Base-by-base conservation (phyloP, 768 basidiomycete species). In the Calocera cornea region DNA sequence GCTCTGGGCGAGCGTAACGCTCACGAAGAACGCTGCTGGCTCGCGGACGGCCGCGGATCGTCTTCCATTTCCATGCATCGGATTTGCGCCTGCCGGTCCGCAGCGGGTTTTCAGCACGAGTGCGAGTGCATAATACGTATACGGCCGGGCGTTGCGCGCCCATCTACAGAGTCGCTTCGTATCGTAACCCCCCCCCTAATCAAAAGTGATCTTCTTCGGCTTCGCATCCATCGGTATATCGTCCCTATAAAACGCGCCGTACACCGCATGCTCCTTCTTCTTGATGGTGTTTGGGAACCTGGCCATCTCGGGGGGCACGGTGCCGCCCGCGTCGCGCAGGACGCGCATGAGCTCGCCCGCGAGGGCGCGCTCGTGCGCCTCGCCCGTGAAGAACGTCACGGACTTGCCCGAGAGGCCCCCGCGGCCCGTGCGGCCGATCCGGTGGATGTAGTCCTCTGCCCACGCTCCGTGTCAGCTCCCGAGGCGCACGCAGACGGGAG, bases 261-360 rank as follows among this genome's bases (percentile, higher is more conserved):
- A 97, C 44, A 84, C 88, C 22, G 90, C 80, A 73, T 97, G 95
- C 72, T 88, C 85, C 82, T 86, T 92, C 83, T 98, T 98, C 81
- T 95, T 97, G 79, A 98, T 92, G 68, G 94, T 91, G 84, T 95
- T 92, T 64, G 93, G 92, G 81, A 97, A 97, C 73, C 87, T 86
- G 64, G 87, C 85, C 77, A 97, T 79, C 3, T 78, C 86, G 71
- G 89, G 85, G 63, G 87, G 84, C 14, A 80, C 74, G 67, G 88
- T 84, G 70, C 90, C 91, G 34, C 89, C 91, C 50, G 89, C 88
- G 75, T 98, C 97, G 65, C 88, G 80, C 66, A 98, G 81, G 41
- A 99, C 92, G 8, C 90, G 83, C 71, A 92, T 93, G 67, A 97
- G 83, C 76, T 97, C 95, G 8, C 97, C 97, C 8, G 97, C 95